These are phyloP conservation scores for Nannochloropsis salina DNA, from an alignment of 108 stramenopile genomes.

Conservation along the genomic window DNA sequence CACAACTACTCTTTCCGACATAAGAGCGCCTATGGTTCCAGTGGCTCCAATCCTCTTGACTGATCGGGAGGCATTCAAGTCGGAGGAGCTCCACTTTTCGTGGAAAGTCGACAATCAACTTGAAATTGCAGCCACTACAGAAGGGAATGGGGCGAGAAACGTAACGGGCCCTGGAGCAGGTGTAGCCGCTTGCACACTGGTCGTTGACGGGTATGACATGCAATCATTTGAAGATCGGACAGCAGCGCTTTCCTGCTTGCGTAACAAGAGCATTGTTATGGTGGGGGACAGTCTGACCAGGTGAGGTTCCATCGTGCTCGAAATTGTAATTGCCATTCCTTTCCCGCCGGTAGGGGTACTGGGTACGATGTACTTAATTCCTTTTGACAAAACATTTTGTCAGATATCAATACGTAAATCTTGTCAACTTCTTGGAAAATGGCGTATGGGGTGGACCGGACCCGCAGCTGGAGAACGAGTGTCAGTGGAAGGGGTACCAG, in stretches of 20 bases:
- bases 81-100: no score
- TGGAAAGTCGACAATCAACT: no score
- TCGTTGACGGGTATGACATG: constrained; percentile 1
- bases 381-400: no score
- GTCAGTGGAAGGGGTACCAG: not conserved
- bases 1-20: no score
- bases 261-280: constrained; percentile 10
- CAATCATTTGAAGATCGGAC: not conserved
- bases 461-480: constrained; percentile 9
- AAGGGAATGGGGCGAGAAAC: not conserved
- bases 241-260: not conserved
- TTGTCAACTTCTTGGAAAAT: not conserved
- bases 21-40: no score
- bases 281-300: constrained; percentile 13
- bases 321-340: no score
- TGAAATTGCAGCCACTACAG: not conserved
- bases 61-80: no score
- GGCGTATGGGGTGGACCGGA: not conserved
- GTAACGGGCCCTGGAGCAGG: not conserved
- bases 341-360: no score
- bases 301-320: not conserved
- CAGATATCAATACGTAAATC: not conserved
- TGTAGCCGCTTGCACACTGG: not conserved
- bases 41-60: no score
- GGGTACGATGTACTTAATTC: no score